These are phyloP conservation scores for Sporobolomyces roseus DNA, from an alignment of 768 basidiomycete genomes.

Conservation along the genomic window DNA sequence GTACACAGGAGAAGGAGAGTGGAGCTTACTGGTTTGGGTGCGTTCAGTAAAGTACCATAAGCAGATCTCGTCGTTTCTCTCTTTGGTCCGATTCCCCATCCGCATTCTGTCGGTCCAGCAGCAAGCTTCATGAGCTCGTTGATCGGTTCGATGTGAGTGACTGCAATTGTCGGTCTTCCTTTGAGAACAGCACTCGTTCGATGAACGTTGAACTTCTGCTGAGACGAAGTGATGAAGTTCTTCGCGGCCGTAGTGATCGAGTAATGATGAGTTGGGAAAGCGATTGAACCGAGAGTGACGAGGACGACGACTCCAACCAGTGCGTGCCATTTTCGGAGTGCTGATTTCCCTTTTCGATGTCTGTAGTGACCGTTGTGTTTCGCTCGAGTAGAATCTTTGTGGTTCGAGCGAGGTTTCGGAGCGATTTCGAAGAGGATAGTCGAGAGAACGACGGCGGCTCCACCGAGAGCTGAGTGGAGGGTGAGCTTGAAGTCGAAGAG, in stretches of 20 bases:
- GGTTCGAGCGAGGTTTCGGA: neutral
- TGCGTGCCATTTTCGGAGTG: conserved; percentile 26
- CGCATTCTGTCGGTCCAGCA: conserved; percentile 13
- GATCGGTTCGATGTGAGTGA: conserved; percentile 30
- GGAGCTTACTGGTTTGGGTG: conserved; percentile 10
- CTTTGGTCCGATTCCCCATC: conserved; percentile 12
- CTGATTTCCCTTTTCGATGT: conserved; percentile 12
- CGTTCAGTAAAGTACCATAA: conserved; percentile 10
- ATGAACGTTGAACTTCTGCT: conserved; percentile 3
- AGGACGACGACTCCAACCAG: conserved; percentile 21
- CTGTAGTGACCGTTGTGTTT: conserved; percentile 9
- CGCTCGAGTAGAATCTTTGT: neutral
- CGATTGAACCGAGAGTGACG: conserved; percentile 5
- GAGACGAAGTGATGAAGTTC: conserved; percentile 19
- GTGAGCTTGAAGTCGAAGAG: conserved; percentile 38
- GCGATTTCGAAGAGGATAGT: conserved; percentile 20
- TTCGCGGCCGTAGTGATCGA: conserved; percentile 29
- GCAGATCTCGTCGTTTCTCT: conserved; percentile 22
- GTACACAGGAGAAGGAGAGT: too few species aligned
- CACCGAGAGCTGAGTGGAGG: conserved; percentile 25
- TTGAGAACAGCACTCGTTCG: neutral
- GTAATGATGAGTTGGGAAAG: conserved; percentile 22
- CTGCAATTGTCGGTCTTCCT: conserved; percentile 27
- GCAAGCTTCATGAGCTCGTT: conserved; percentile 18
- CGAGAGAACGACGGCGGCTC: conserved; percentile 26